These are phyloP conservation scores for Maudiozyma saulgeensis DNA, from an alignment of 805 yeast species.

Conservation along the genomic window DNA sequence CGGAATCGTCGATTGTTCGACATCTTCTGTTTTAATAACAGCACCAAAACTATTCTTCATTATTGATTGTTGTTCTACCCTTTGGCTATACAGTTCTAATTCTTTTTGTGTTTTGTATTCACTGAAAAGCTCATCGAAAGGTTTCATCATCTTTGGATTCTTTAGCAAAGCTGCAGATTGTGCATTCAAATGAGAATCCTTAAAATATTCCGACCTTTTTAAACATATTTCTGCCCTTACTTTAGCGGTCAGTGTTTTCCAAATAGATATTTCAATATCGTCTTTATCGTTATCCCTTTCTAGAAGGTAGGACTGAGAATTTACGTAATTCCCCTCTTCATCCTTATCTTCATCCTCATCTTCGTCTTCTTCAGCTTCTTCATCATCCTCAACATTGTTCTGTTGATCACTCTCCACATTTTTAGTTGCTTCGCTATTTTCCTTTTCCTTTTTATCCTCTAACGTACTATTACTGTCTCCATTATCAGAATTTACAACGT, in stretches of 20 bases:
- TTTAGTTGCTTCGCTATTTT: not conserved
- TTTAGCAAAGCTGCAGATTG: slow-evolving; percentile 65
- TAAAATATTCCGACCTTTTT: slow-evolving; percentile 58
- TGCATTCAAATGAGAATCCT: slow-evolving; percentile 45
- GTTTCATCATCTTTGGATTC: slow-evolving; percentile 57
- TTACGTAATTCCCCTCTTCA: slow-evolving; percentile 36
- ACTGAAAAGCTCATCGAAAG: slow-evolving; percentile 31
- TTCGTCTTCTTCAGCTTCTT: slow-evolving; percentile 20
- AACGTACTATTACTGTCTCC: slow-evolving; percentile 2
- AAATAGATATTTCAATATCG: slow-evolving; percentile 69
- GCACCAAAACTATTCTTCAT: slow-evolving; percentile 32
- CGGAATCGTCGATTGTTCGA: not conserved
- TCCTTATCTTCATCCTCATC: slow-evolving; percentile 36
- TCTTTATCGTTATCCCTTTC: slow-evolving; percentile 50
- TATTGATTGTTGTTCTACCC: slow-evolving; percentile 28
- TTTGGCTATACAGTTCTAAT: slow-evolving; percentile 19
- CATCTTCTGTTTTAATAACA: slow-evolving; percentile 25
- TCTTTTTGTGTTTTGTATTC: slow-evolving; percentile 26
- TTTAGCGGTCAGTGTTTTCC: slow-evolving; percentile 78
- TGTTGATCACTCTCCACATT: slow-evolving; percentile 1
- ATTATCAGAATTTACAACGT: slow-evolving; percentile 6
- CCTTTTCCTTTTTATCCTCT: slow-evolving; percentile 1
- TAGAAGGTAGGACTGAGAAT: slow-evolving; percentile 34
- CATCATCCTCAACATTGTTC: slow-evolving; percentile 15
- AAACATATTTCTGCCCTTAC: slow-evolving; percentile 68